Conservation (phyloP, 148 eudicot genomes). For the Rhododendron mucronatum region DNA sequence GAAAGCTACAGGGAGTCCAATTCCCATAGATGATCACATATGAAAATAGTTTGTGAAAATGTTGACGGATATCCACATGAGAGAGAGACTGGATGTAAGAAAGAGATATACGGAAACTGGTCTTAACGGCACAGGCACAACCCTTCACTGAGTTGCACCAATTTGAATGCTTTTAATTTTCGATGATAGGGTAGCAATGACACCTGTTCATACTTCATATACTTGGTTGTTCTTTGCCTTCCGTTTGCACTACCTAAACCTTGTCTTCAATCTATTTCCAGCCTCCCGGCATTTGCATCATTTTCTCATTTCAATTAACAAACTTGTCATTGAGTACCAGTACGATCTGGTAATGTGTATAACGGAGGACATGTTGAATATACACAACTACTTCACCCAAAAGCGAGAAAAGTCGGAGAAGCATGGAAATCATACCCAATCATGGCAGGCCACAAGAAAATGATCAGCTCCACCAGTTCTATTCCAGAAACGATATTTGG, state of each 20-base stretch:
- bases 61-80: background rate
- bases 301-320: background rate
- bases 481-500: slow-evolving; percentile 67
- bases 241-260: background rate
- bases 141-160: background rate
- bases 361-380: background rate
- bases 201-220: background rate
- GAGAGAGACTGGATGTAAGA: background rate
- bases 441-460: slow-evolving; percentile 83
- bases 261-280: background rate
- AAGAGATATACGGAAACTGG: background rate
- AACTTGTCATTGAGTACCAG: background rate
- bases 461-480: slow-evolving; percentile 67
- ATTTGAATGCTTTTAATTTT: background rate
- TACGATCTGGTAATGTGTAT: background rate
- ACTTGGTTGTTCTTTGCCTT: background rate
- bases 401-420: background rate
- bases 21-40: background rate
- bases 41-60: background rate
- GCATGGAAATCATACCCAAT: slow-evolving; percentile 57
- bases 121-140: background rate
- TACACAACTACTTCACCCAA: background rate
- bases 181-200: background rate
- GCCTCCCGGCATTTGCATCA: background rate
- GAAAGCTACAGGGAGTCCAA: background rate